Evolutionary conservation across 768 basidiomycete genomes (phyloP), one percentile per base, ranked within the genome.

Genomic region (Flagelloscypha sp.): DNA sequence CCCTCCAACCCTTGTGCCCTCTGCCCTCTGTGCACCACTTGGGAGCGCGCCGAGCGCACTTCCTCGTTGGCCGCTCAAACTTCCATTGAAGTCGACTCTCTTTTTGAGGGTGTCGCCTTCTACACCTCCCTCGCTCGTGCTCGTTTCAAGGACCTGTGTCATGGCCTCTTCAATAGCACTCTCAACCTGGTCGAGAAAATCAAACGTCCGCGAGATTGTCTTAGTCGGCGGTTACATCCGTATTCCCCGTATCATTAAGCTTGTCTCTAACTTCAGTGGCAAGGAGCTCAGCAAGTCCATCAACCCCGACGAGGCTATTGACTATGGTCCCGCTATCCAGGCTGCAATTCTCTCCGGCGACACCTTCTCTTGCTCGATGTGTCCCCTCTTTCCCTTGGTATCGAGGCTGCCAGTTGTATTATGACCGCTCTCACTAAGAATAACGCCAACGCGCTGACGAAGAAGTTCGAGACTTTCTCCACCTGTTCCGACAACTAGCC

Each of bases 251-350:
- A 65, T 82, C 36, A 73, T 75, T 51, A 65, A 79, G 54, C 68
- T 79, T 50, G 65, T 80, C 42, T 71, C 66, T 42, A 76, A 81
- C 37, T 80, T 69, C 63, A n/a, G 87, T 61, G 92, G 90, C 44
- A 90, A 93, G 53, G 87, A 93, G 59, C 68, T 97, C 57, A 98
- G 98, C 82, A 99, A 99, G 76, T 95, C 92, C 41, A 99, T 99
- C 70, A 99, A 99, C 77, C 95, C 95, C 45, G 95, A 99, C 55
- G 95, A 99, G 70, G 95, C 95, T 52, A 95, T 99, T 52, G 95
- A 95, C 33, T 97, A 98, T 64, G 95, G 95, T 71, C 95, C 95
- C 50, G 94, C 95, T 50, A 95, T 99, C 54, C 95, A 99, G 68
- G 95, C 95, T 42, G 95, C 95, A 39, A 85, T 99, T 56, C 87